phyloP scores from a whole-genome alignment of 495 filamentous ascomycete genomes.

The Podospora pseudocomata region DNA sequence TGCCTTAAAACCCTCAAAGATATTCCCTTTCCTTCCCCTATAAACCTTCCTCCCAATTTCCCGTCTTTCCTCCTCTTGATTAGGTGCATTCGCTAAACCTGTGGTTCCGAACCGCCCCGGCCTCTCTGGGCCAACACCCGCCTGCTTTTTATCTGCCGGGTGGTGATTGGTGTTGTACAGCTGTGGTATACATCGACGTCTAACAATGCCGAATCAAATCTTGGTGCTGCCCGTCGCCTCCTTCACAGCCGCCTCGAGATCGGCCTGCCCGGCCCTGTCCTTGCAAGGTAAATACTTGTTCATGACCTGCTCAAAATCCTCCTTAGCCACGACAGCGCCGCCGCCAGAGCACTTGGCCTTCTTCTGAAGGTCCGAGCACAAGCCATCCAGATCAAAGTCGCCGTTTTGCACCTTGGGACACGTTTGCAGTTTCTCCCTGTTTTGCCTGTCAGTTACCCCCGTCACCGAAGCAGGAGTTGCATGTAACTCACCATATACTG shows the following conservation, averaged over 20 bases:
- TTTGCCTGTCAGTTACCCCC: constrained; percentile 17
- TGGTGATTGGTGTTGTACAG: neutral
- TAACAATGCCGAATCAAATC: neutral
- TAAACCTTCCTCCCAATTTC: neutral
- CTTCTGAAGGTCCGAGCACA: constrained; percentile 89
- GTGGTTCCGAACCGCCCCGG: no score
- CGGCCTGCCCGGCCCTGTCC: constrained; percentile 13
- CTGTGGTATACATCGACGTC: neutral
- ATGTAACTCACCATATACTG: constrained; percentile 77
- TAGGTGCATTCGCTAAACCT: neutral
- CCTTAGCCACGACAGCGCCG: constrained; percentile 87
- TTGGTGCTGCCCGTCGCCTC: neutral
- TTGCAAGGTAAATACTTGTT: constrained; percentile 47
- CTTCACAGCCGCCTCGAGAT: neutral
- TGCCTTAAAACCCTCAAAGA: neutral
- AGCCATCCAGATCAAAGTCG: constrained; percentile 85
- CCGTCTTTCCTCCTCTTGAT: neutral
- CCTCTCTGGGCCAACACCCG: neutral
- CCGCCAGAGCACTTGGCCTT: constrained; percentile 95
- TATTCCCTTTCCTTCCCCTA: neutral
- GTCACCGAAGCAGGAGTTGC: neutral
- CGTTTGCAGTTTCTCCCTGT: constrained; percentile 85
- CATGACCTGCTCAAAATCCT: constrained; percentile 80
- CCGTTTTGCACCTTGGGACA: constrained; percentile 83
- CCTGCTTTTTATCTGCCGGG: neutral